phyloP scores from a whole-genome alignment of 2,329 filamentous ascomycete genomes.

The Metarhizium sp. region DNA sequence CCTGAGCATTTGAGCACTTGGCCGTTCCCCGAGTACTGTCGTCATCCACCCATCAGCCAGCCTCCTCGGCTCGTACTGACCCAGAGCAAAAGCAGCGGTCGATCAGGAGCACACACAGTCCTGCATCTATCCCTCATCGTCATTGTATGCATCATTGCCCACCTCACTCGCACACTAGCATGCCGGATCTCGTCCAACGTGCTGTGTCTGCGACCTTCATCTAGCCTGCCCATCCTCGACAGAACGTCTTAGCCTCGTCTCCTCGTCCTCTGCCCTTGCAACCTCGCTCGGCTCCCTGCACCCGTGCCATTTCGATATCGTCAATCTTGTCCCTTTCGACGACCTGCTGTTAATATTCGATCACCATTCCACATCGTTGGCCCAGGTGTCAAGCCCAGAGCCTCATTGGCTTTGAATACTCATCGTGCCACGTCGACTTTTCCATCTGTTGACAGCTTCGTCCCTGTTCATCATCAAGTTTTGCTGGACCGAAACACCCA shows the following conservation, averaged over 20 bases:
- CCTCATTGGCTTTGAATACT: neutral
- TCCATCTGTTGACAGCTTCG: neutral
- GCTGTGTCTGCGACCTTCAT: neutral
- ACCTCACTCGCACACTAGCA: slow-evolving; percentile 1
- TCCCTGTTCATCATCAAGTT: neutral
- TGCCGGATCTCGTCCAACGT: neutral
- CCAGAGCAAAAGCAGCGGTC: neutral
- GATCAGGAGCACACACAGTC: neutral
- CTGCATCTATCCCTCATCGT: slow-evolving; percentile 4
- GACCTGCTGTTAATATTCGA: neutral
- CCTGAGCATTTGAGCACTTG: too few species aligned
- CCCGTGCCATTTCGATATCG: neutral
- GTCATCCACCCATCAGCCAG: too few species aligned
- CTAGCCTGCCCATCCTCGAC: neutral
- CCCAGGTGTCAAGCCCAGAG: neutral
- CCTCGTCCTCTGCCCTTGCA: neutral
- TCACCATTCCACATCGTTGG: neutral
- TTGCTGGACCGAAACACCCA: neutral
- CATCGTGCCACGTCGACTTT: neutral
- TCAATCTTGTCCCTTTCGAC: neutral
- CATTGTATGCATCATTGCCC: slow-evolving; percentile 7
- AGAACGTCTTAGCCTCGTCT: neutral
- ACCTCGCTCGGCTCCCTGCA: neutral
- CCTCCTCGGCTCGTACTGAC: too few species aligned
- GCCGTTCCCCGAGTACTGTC: too few species aligned